Conservation (phyloP, 495 filamentous ascomycete genomes). For the Xylaria longipes region DNA sequence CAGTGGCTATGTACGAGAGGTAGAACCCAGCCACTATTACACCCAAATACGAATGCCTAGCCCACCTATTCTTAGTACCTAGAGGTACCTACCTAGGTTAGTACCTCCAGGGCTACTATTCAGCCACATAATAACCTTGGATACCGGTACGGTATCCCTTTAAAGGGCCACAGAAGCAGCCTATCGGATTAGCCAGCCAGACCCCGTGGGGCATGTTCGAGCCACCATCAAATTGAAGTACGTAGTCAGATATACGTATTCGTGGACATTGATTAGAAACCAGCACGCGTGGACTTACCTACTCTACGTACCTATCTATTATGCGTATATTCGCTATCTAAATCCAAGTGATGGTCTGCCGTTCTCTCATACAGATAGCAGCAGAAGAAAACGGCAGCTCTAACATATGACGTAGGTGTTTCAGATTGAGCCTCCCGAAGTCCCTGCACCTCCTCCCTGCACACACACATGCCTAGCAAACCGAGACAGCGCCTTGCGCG, state of each 20-base stretch:
- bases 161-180: background rate
- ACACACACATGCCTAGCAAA: constrained; percentile 13
- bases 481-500: constrained; percentile 11
- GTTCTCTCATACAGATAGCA: background rate
- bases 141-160: constrained; percentile 7
- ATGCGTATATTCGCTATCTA: no score
- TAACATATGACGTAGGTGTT: constrained; percentile 9
- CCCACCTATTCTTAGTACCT: background rate
- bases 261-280: background rate
- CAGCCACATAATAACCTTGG: constrained; percentile 1
- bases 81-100: background rate
- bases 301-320: no score
- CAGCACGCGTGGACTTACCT: background rate
- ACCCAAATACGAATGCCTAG: background rate
- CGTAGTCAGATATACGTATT: background rate
- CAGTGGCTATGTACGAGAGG: background rate
- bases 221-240: constrained; percentile 19
- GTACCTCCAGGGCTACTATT: background rate
- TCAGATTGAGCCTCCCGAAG: constrained; percentile 9
- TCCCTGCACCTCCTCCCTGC: background rate
- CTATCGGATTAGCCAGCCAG: background rate
- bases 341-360: background rate
- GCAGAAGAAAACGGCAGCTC: background rate
- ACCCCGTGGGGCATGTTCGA: background rate
- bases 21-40: background rate